A percentile compares a stretch with the other conserved stretches of the same genome.
Evolutionary conservation across 2,329 filamentous ascomycete genomes (phyloP).

Genomic region (Sporothrix variecibatus): DNA sequence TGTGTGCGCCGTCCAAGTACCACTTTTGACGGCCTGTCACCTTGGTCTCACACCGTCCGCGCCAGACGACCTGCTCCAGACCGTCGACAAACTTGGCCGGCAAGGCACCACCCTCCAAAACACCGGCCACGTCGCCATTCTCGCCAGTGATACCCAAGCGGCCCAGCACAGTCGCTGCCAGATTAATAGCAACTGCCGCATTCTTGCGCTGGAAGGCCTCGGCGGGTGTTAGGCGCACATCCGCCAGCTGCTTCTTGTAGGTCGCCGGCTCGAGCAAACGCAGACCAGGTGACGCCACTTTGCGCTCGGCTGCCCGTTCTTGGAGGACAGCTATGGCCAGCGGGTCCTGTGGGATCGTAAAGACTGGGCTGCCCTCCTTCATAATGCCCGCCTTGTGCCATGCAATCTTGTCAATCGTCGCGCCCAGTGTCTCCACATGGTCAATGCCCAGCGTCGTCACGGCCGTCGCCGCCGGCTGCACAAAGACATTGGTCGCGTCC

Average conservation of each 20-base stretch:
- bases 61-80: slow-evolving; percentile 65
- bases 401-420: slow-evolving; percentile 65
- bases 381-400: slow-evolving; percentile 76
- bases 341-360: slow-evolving; percentile 53
- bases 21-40: slow-evolving; percentile 60
- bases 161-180: slow-evolving; percentile 45
- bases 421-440: slow-evolving; percentile 63
- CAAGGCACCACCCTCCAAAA: slow-evolving; percentile 33
- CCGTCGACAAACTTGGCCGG: slow-evolving; percentile 64
- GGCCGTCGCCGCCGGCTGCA: slow-evolving; percentile 57
- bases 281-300: slow-evolving; percentile 28
- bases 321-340: slow-evolving; percentile 50
- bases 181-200: slow-evolving; percentile 40
- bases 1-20: slow-evolving; percentile 88
- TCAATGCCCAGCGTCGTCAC: slow-evolving; percentile 70
- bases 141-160: slow-evolving; percentile 52
- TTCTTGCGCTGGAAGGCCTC: slow-evolving; percentile 32
- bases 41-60: slow-evolving; percentile 74
- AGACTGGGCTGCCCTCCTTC: slow-evolving; percentile 61
- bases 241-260: slow-evolving; percentile 23
- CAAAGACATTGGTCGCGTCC: slow-evolving; percentile 68
- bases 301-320: slow-evolving; percentile 54
- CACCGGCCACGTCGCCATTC: slow-evolving; percentile 23
- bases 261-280: slow-evolving; percentile 30
- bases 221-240: slow-evolving; percentile 28